phyloP scores from a whole-genome alignment of 768 basidiomycete genomes.

The Tricholoma sp. region DNA sequence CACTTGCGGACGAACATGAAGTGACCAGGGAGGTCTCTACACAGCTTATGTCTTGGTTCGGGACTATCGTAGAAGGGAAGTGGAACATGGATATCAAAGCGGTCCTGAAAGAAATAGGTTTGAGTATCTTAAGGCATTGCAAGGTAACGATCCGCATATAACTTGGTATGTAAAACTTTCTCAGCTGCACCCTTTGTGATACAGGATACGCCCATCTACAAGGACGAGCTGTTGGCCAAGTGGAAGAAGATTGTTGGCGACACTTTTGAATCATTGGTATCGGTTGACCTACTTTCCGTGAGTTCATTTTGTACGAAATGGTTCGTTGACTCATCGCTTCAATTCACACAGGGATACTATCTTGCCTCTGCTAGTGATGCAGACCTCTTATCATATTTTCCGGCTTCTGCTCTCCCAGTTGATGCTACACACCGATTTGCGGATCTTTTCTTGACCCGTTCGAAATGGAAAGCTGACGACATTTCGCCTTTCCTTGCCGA shows the following conservation, averaged over 20 bases:
- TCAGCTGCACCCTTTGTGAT: neutral
- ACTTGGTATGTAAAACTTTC: neutral
- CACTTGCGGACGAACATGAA: constrained; percentile 71
- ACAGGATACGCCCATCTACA: constrained; percentile 56
- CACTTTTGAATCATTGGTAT: constrained; percentile 59
- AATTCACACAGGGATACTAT: constrained; percentile 63
- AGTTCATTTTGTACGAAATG: constrained; percentile 11
- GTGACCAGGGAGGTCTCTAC: constrained; percentile 52
- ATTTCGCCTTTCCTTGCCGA: constrained; percentile 79
- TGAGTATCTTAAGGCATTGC: constrained; percentile 63
- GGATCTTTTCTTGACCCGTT: constrained; percentile 80
- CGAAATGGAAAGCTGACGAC: constrained; percentile 74
- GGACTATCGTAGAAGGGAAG: constrained; percentile 42
- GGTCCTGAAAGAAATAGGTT: constrained; percentile 71
- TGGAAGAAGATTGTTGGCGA: constrained; percentile 82
- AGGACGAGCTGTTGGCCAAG: constrained; percentile 49
- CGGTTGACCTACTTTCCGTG: constrained; percentile 67
- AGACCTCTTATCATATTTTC: constrained; percentile 63
- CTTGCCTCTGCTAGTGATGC: constrained; percentile 38
- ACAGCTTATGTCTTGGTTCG: constrained; percentile 85
- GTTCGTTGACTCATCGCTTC: neutral
- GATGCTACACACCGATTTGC: constrained; percentile 80
- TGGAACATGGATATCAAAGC: constrained; percentile 66
- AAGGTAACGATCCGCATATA: constrained; percentile 34
- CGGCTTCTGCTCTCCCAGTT: constrained; percentile 64